phyloP scores from a whole-genome alignment of 495 filamentous ascomycete species.

The Lophium mytilinum region DNA sequence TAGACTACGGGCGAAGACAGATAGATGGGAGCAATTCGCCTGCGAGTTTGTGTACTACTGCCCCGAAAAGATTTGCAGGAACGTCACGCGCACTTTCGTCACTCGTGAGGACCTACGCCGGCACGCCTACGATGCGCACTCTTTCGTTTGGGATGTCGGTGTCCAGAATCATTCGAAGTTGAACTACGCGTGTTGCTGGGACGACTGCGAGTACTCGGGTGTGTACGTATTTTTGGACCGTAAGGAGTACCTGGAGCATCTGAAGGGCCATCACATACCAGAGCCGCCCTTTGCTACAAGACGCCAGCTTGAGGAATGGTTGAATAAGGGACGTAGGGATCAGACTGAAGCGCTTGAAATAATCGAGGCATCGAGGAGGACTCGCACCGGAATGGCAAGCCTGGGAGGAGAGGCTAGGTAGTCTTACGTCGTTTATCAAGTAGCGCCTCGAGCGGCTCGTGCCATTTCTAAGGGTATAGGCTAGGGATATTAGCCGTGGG shows the following conservation, averaged over 20 bases:
- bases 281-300: neutral
- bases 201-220: neutral
- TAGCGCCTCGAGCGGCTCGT: too few species aligned
- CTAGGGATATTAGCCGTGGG: too few species aligned
- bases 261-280: neutral
- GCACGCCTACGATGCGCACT: neutral
- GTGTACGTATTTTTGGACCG: neutral
- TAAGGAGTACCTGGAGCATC: neutral
- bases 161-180: neutral
- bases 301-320: neutral
- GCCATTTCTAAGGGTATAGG: too few species aligned
- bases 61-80: neutral
- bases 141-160: neutral
- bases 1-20: constrained; percentile 6
- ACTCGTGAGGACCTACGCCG: neutral
- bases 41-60: constrained; percentile 3
- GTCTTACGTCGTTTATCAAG: too few species aligned
- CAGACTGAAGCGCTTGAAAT: neutral
- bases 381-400: too few species aligned
- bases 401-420: too few species aligned
- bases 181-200: neutral
- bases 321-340: neutral
- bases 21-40: constrained; percentile 12
- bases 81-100: neutral
- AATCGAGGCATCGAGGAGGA: too few species aligned